Evolutionary conservation across 768 basidiomycete genomes (phyloP), one percentile per base, ranked within the genome.

Genomic region (Auricularia cornea): DNA sequence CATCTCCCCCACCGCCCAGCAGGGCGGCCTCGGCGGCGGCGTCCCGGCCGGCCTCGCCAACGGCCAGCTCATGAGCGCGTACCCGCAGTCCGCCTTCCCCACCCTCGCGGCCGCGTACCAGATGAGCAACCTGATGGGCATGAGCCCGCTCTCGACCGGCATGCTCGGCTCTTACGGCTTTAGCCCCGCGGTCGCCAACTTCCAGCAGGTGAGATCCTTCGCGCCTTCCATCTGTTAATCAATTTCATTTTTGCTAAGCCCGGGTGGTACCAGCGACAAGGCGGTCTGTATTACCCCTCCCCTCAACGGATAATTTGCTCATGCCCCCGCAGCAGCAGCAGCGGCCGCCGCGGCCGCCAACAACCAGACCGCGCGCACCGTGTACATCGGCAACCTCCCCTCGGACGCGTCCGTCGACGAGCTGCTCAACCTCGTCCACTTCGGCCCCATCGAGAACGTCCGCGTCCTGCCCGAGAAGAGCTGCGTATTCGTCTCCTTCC

Each of bases 401-500:
- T 81, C 92, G 3, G 94, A 92, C 29, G 96, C 96, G 0, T 94
- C 94, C 20, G 95, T 99, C 61, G 97, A 99, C 74, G 96, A 98
- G 73, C 86, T 99, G 16, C 87, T 99, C 70, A 97, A 94, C 73
- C 88, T 98, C 67, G 96, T 99, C 64, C 94, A 96, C 71, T 98
- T 98, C 71, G 96, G 96, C 3, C 96, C 97, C 0, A 87, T 98
- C 68, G 96, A 98, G 74, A 89, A 86, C 57, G 89, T 98, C 70
- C 90, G 94, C 59, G 90, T 99, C 38, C 84, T 98, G 11, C 93
- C 94, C 54, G 96, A 98, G 74, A 98, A 98, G 74, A 91, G 89
- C 2, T 98, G 97, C 74, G 94, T 97, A 60, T 99, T 99, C 81
- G 85, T 99, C 63, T 97, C 94, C 31, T 99, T 98, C 86, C 83